Evolutionary conservation across 805 yeast genomes (phyloP), one percentile per base, ranked within the genome.

Genomic region (Kazachstania kunashirensis): DNA sequence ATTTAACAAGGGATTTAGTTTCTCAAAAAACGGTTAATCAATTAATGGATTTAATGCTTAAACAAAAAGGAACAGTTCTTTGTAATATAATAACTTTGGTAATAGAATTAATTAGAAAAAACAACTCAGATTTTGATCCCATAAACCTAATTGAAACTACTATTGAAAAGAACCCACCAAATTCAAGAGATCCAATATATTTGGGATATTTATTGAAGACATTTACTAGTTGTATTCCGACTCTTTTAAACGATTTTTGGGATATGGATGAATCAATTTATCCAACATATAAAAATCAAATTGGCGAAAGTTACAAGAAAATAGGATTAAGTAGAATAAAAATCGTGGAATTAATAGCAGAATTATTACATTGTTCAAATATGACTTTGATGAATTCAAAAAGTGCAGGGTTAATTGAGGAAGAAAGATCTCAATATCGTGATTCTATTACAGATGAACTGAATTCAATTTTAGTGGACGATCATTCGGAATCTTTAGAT

Each of bases 321-420:
- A 63, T 92, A 16, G 98, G 98, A 0, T 84, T 89, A 57, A 94
- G 88, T 49, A 70, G 88, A 45, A 88, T 92, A 62, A 84, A 86
- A 53, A 73, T 92, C 17, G 79, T 95, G 42, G 99, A 92, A 61
- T 65, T 92, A 36, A 75, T 92, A 33, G 98, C 98, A 0, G 99
- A 92, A 53, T 67, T 92, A 28, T 68, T 92, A 39, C 98, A 92
- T 60, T 92, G 99, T 55, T 85, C 96, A n/a, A 92, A 92, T 61
- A 92, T 92, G 97, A 84, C 81, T 0, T 67, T 86, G 14, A 70
- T 92, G 46, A 92, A 89, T 56, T 85, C 88, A 31, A 75, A 71
- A 28, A 70, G 69, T 36, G 85, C 88, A 37, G 79, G 84, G 57
- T 67, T 67, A 21, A 70, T 84, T 30, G 95, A 86, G 50, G 57